Evolutionary conservation across 768 basidiomycete species (phyloP).

Genomic region (Tulasnella calospora): DNA sequence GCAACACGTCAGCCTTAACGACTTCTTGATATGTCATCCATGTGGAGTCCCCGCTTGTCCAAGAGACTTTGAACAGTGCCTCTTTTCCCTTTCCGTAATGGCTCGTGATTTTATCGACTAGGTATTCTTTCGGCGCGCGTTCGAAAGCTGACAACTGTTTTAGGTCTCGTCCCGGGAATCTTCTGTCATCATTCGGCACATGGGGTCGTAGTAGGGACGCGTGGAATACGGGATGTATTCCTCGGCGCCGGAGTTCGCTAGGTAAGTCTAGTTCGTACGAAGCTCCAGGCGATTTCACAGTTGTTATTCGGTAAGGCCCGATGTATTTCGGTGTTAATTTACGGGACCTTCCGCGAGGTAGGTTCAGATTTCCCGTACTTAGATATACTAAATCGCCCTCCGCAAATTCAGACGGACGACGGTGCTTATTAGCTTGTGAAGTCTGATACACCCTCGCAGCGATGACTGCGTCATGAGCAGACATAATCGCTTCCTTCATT

Average conservation of each 20-base stretch:
- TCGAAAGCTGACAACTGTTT: slow-evolving; percentile 32
- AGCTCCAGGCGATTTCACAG: slow-evolving; percentile 26
- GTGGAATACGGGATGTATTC: slow-evolving; percentile 40
- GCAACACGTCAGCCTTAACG: slow-evolving; percentile 30
- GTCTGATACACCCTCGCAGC: slow-evolving; percentile 34
- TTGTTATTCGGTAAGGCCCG: slow-evolving; percentile 35
- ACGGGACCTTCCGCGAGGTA: slow-evolving; percentile 35
- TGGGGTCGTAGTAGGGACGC: slow-evolving; percentile 35
- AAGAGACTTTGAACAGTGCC: slow-evolving; percentile 37
- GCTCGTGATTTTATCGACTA: slow-evolving; percentile 32
- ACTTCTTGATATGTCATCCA: slow-evolving; percentile 37
- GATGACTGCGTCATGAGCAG: slow-evolving; percentile 35
- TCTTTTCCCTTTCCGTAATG: slow-evolving; percentile 34
- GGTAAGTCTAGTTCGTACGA: slow-evolving; percentile 35
- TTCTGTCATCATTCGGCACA: slow-evolving; percentile 37
- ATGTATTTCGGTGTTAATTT: slow-evolving; percentile 43
- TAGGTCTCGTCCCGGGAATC: slow-evolving; percentile 38
- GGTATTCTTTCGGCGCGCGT: slow-evolving; percentile 33
- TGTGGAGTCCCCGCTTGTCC: slow-evolving; percentile 38
- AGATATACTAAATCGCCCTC: slow-evolving; percentile 38
- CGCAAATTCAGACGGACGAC: slow-evolving; percentile 30
- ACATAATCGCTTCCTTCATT: slow-evolving; percentile 32
- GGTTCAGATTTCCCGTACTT: slow-evolving; percentile 37
- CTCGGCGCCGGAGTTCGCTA: slow-evolving; percentile 29
- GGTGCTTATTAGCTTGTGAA: slow-evolving; percentile 31